phyloP scores from a whole-genome alignment of 441 rosid genomes.

The Erysimum pusillum region DNA sequence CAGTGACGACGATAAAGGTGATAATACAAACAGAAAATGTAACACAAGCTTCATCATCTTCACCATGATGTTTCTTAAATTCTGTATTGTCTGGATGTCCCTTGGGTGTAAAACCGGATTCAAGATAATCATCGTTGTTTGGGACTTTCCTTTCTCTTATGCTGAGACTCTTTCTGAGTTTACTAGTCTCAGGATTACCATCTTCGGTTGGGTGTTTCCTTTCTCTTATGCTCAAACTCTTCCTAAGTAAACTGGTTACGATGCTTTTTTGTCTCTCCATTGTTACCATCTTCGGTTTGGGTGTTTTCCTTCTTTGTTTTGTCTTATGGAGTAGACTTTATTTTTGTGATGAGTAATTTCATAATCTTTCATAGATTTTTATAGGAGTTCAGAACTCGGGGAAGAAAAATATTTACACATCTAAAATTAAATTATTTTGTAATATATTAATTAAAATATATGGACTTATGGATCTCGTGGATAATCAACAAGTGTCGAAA shows the following conservation, averaged over 20 bases:
- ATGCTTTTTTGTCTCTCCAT: constrained; percentile 33
- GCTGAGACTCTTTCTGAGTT: neutral
- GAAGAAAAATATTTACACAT: neutral
- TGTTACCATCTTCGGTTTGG: neutral
- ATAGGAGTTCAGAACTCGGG: neutral
- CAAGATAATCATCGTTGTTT: constrained; percentile 9
- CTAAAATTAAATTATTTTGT: neutral
- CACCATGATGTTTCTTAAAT: neutral
- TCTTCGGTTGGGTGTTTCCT: neutral
- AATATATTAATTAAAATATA: neutral
- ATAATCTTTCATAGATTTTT: neutral
- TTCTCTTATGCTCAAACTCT: constrained; percentile 28
- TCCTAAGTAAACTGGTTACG: constrained; percentile 13
- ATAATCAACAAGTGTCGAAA: neutral
- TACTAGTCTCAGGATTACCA: neutral
- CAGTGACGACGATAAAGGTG: constrained; percentile 27
- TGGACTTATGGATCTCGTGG: constrained; percentile 12
- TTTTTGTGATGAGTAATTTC: neutral
- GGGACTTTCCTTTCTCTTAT: neutral
- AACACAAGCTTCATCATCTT: constrained; percentile 16
- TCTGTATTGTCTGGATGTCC: constrained; percentile 3
- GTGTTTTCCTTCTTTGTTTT: no score
- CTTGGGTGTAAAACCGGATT: neutral
- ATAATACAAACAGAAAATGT: constrained; percentile 18
- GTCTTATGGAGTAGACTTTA: neutral